Evolutionary conservation across 139 green algal species (phyloP), one percentile per base, ranked within the genome.

Genomic region (Dunaliella primolecta): DNA sequence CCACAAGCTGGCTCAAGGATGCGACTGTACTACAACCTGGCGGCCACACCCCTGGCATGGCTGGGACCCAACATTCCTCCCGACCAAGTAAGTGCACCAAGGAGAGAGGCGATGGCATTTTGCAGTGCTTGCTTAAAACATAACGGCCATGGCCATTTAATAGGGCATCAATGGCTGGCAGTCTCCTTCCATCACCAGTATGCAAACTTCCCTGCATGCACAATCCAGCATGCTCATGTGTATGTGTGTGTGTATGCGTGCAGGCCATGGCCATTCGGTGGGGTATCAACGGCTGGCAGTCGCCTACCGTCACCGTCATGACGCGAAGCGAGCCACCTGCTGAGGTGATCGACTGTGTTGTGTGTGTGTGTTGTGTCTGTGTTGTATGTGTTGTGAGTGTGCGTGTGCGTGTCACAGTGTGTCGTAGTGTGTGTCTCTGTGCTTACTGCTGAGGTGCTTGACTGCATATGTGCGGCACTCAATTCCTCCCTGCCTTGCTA

Each of bases 201-300:
- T n/a, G n/a, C n/a, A n/a, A n/a, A n/a, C n/a, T n/a, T n/a, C n/a
- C n/a, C n/a, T n/a, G n/a, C n/a, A n/a, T n/a, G n/a, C n/a, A n/a
- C n/a, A n/a, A n/a, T 64, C 46, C 46, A 64, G 46, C 46, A 64
- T 64, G 46, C 46, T 64, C 46, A 7, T 64, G 46, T 64, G n/a
- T n/a, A n/a, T n/a, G n/a, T n/a, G n/a, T n/a, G n/a, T n/a, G 46
- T 25, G 15, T 15, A 64, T 64, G 46, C 46, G n/a, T 64, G 75
- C 82, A 76, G 80, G 32, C 57, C 36, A 82, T 92, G 29, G 83
- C 85, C 15, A 29, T 97, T 74, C 86, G 93, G 21, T 86, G 93
- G 25, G 95, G 95, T 74, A 94, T 94, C 87, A 96, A 98, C 87
- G 88, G 88, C 70, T 98, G 95, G 95, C 76, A 90, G 30, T 79